Evolutionary conservation across 2,329 filamentous ascomycete species (phyloP).

Genomic region (Pseudocercospora musae): DNA sequence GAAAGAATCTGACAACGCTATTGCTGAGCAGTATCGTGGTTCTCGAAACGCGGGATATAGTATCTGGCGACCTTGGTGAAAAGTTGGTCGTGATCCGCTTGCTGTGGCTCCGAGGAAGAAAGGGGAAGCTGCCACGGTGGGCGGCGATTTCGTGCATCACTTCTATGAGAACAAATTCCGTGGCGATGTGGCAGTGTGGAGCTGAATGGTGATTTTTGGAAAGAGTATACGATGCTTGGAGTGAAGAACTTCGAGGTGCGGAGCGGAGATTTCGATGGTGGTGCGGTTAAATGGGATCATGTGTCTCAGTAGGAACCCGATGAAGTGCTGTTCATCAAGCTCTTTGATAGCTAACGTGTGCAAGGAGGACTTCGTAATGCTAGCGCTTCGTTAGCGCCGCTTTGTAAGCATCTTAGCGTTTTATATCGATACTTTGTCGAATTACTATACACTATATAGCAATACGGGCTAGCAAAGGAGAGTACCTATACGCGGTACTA

Average conservation of each 20-base stretch:
- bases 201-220: slow-evolving; percentile 7
- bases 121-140: neutral
- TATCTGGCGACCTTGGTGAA: slow-evolving; percentile 8
- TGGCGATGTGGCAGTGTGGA: neutral
- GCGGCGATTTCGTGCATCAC: neutral
- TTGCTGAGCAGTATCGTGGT: slow-evolving; percentile 2
- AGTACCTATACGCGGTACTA: no score
- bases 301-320: neutral
- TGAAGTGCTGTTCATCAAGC: neutral
- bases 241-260: neutral
- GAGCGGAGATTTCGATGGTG: neutral
- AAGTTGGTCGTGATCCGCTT: slow-evolving; percentile 8
- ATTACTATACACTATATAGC: no score
- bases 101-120: slow-evolving; percentile 1
- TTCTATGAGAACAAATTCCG: slow-evolving; percentile 7
- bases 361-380: no score
- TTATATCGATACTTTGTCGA: no score
- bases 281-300: neutral
- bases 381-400: no score
- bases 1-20: neutral
- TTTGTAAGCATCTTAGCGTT: no score
- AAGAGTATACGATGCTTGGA: slow-evolving; percentile 11
- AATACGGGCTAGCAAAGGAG: no score
- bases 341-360: neutral
- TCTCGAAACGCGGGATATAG: slow-evolving; percentile 8